A percentile compares a stretch with the other conserved stretches of the same genome.
phyloP scores from a whole-genome alignment of 177 flowering plant genomes.

The Vitis hybrid region DNA sequence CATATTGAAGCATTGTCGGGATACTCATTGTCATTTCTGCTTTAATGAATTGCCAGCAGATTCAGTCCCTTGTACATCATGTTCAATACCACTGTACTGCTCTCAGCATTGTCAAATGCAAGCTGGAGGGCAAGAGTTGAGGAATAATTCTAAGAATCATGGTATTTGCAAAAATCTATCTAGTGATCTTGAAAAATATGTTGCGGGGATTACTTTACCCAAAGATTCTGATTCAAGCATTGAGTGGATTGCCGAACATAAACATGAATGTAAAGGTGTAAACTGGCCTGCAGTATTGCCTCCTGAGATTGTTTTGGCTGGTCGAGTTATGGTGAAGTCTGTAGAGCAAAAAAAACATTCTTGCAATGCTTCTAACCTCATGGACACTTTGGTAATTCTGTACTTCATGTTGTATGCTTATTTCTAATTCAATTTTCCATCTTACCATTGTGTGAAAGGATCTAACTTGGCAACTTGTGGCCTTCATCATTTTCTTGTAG shows the following conservation, averaged over 20 bases:
- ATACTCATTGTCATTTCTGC: conserved; percentile 90
- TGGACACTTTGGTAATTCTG: conserved; percentile 39
- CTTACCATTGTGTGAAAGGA: neutral
- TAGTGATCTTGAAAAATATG: conserved; percentile 36
- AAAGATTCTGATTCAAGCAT: conserved; percentile 12
- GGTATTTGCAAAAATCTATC: conserved; percentile 24
- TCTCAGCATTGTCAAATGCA: conserved; percentile 54
- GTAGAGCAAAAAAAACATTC: conserved; percentile 30
- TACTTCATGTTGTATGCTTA: neutral
- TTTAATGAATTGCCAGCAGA: conserved; percentile 77
- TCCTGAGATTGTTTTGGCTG: conserved; percentile 72
- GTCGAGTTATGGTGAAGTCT: conserved; percentile 60
- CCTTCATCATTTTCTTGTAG: conserved; percentile 33
- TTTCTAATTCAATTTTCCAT: conserved; percentile 7
- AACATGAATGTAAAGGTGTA: conserved; percentile 82
- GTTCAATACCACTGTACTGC: conserved; percentile 78
- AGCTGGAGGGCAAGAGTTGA: conserved; percentile 52
- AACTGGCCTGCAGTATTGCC: conserved; percentile 85
- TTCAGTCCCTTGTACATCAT: conserved; percentile 69
- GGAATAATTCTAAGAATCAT: conserved; percentile 10
- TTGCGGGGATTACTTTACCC: conserved; percentile 26
- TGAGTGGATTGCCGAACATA: conserved; percentile 52
- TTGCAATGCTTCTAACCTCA: conserved; percentile 15
- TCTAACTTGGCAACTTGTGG: conserved; percentile 6
- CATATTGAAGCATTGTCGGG: conserved; percentile 69